These are phyloP conservation scores for Chlorokybus atmophyticus DNA, from an alignment of 139 green algal genomes.

Conservation along the genomic window DNA sequence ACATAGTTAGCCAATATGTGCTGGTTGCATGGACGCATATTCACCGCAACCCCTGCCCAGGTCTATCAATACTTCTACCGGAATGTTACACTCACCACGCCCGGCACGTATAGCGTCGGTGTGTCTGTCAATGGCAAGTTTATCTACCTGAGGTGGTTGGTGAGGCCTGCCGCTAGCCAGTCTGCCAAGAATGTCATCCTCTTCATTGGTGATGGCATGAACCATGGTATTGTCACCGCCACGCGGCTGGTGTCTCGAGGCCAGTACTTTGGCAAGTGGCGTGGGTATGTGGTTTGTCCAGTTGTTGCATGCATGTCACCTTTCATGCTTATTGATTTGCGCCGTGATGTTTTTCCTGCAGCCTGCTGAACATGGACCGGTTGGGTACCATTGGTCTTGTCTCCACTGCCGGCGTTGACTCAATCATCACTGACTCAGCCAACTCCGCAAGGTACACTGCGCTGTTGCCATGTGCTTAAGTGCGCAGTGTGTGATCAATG, in stretches of 20 bases:
- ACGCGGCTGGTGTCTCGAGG: no score
- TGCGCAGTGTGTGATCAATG: neutral
- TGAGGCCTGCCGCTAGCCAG: neutral
- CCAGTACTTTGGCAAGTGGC: no score
- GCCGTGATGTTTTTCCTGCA: no score
- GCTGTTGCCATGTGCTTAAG: neutral
- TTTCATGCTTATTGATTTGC: no score
- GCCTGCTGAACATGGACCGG: constrained; percentile 3
- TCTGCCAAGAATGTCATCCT: constrained; percentile 4
- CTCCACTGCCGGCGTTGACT: neutral
- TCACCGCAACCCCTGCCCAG: no score
- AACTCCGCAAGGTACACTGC: constrained; percentile 2
- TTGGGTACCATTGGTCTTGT: neutral
- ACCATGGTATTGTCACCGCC: no score
- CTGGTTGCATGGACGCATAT: no score
- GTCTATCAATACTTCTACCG: neutral
- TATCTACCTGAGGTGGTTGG: no score
- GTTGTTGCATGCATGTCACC: no score
- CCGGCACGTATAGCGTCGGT: neutral
- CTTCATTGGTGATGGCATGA: constrained; percentile 8
- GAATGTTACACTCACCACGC: neutral
- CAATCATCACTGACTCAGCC: constrained; percentile 8
- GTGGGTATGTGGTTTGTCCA: no score
- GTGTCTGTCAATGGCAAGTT: no score
- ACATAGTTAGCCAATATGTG: no score